Percentiles rank a stretch among this genome's conserved stretches.
Evolutionary conservation across 2,329 filamentous ascomycete species (phyloP).

Genomic region (Zasmidium angulare): DNA sequence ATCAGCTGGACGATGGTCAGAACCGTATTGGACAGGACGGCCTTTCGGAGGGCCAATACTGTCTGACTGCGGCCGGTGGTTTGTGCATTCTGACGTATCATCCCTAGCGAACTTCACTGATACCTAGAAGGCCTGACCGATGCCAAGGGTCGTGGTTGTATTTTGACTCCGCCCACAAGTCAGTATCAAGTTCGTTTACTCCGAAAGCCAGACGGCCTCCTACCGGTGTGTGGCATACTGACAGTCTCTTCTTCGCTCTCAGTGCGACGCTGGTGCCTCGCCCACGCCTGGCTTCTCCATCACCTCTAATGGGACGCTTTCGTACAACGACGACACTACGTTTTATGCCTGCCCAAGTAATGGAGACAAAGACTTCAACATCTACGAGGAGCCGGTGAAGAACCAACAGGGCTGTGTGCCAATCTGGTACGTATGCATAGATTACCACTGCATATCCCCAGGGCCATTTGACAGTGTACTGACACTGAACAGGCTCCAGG

Average conservation of each 20-base stretch:
- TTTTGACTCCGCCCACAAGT: conserved; percentile 54
- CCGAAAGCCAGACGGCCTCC: too few relatives aligned
- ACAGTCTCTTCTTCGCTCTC: too few relatives aligned
- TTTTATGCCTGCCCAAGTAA: conserved; percentile 61
- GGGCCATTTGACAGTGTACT: neutral
- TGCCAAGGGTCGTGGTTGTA: conserved; percentile 58
- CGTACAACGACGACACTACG: conserved; percentile 50
- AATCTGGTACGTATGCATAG: neutral
- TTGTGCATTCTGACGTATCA: conserved; percentile 58
- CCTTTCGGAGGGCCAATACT: conserved; percentile 50
- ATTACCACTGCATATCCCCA: too few relatives aligned
- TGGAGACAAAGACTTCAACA: conserved; percentile 55
- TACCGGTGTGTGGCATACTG: conserved; percentile 60
- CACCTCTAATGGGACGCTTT: conserved; percentile 52
- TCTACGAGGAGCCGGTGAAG: conserved; percentile 45
- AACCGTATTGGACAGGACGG: conserved; percentile 53
- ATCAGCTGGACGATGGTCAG: conserved; percentile 63
- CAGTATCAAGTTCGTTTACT: too few relatives aligned
- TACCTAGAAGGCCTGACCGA: conserved; percentile 57
- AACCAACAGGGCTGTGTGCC: neutral
- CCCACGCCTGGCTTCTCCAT: conserved; percentile 59
- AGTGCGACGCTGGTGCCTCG: conserved; percentile 57
- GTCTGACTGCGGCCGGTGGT: conserved; percentile 51
- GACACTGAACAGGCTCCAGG: conserved; percentile 2
- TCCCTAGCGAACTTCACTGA: conserved; percentile 66